Evolutionary conservation across 768 basidiomycete species (phyloP), one percentile per base, ranked within the genome.

Genomic region (Suillus ampliporus): DNA sequence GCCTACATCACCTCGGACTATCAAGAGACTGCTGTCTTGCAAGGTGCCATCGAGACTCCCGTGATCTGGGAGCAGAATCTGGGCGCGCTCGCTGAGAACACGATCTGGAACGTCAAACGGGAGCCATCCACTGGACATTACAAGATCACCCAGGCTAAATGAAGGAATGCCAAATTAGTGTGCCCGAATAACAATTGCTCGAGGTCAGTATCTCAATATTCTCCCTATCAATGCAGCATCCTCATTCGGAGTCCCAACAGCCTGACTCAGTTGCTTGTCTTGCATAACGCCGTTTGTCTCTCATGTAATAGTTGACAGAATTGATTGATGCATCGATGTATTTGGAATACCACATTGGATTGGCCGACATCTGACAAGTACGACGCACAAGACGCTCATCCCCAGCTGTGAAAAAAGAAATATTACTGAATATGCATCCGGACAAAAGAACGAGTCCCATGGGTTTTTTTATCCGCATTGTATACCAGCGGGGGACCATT

Each of bases 1-100:
- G 54, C 35, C 54, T 57, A 57, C 35, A 21, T 57, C n/a, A 57
- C 35, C 10, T 56, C 35, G 2, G 35, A 21, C 11, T 38, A 57
- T 57, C 19, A 21, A 19, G 35, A 56, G 35, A 4, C 10, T 13
- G 4, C 35, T 21, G 31, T 57, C 9, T 38, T 37, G 54, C 3
- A 6, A 28, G 35, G 10, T 19, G 54, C 19, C 35, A 57, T 57
- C 35, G 5, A 13, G 5, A n/a, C 10, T 7, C 23, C 15, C 11
- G 0, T 10, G n/a, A 38, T 57, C 19, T 57, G 35, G 54, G 54
- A 38, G 10, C 3, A 15, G 14, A 4, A 38, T 38, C 54, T 57
- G 9, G 5, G 7, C 17, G 11, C 13, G 4, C 28, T 17, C 23
- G 4, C 6, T 26, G 21, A 38, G 40, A 19, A 3, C 54, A 38